These are phyloP conservation scores for Pogostemon cablin DNA, from an alignment of 257 asterid species.

Conservation along the genomic window DNA sequence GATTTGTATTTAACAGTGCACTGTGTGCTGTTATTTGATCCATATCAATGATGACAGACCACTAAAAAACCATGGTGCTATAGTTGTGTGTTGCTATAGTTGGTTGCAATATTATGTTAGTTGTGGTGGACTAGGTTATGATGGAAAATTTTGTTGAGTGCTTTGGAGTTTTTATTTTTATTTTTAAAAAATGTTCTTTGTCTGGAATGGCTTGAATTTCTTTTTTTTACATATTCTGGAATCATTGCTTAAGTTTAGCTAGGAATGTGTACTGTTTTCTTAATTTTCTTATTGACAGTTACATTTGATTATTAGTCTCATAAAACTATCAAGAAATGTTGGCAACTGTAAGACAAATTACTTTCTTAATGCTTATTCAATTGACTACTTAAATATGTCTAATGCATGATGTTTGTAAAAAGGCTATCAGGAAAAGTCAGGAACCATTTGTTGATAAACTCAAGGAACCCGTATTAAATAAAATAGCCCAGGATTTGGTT, in stretches of 20 bases:
- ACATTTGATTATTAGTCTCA: background rate
- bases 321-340: slow-evolving; percentile 12
- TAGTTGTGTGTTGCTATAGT: background rate
- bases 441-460: slow-evolving; percentile 80
- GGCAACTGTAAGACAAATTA: slow-evolving; percentile 3
- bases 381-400: slow-evolving; percentile 19
- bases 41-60: slow-evolving; percentile 1
- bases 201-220: slow-evolving; percentile 12
- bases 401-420: slow-evolving; percentile 34
- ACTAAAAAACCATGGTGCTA: background rate
- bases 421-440: slow-evolving; percentile 83
- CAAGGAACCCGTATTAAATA: slow-evolving; percentile 72
- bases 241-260: background rate
- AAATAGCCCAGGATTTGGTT: slow-evolving; percentile 58
- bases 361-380: slow-evolving; percentile 15
- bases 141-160: slow-evolving; percentile 9
- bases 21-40: background rate
- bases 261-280: slow-evolving; percentile 21
- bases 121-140: background rate
- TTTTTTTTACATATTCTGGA: slow-evolving; percentile 9
- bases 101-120: too few relatives aligned
- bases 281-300: background rate
- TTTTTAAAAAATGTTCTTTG: background rate
- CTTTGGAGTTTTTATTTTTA: slow-evolving; percentile 10
- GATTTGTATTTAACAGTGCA: background rate